A percentile compares a stretch with the other conserved stretches of the same genome.
Conservation (phyloP, 2,329 filamentous ascomycete species). For the Apiospora marii region DNA sequence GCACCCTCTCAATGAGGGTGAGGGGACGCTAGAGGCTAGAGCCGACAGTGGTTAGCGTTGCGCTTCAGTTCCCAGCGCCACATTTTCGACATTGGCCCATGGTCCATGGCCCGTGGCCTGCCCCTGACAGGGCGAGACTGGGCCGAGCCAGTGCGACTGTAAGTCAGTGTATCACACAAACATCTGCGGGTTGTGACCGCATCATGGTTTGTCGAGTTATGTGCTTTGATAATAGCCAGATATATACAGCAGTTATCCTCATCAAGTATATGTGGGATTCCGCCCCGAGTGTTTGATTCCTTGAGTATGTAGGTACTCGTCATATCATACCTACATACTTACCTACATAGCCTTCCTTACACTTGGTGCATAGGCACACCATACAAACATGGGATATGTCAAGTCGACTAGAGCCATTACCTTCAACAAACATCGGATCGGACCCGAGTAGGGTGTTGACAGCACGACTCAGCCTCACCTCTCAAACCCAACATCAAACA, state of each 20-base stretch:
- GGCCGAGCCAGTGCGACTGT: background rate
- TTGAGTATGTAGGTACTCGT: background rate
- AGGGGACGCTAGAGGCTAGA: background rate
- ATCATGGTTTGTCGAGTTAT: constrained; percentile 4
- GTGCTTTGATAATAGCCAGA: background rate
- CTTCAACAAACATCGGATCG: background rate
- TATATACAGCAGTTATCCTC: background rate
- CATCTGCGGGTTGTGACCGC: background rate
- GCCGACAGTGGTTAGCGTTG: constrained; percentile 18
- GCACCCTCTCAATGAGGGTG: background rate
- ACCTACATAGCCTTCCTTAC: background rate
- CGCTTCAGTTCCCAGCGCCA: constrained; percentile 16
- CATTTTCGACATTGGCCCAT: background rate
- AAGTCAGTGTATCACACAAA: background rate
- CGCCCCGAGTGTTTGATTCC: background rate
- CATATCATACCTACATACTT: background rate
- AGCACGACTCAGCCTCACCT: constrained; percentile 2
- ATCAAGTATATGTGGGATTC: background rate
- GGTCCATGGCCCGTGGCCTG: background rate
- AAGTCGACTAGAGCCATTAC: background rate
- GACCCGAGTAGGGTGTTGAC: background rate
- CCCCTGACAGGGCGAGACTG: constrained; percentile 9
- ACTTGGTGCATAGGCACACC: background rate
- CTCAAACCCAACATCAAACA: background rate
- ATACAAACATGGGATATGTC: background rate